Base-by-base conservation (phyloP, 164 flowering plant species). In the Nelumbo lutea region DNA sequence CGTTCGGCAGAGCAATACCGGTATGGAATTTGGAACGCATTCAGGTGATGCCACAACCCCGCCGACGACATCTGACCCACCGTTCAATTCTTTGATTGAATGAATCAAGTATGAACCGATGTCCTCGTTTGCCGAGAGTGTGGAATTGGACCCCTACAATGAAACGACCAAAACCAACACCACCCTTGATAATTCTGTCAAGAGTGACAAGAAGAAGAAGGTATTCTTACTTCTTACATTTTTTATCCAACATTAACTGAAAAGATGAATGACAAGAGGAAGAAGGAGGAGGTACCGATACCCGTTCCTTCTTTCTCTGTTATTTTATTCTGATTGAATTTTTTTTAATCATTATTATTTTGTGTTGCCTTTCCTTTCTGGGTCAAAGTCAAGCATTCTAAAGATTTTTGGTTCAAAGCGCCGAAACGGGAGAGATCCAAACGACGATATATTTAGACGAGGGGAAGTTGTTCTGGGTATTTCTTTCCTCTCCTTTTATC, bases 201-300 rank as follows among this genome's bases (percentile, higher is more conserved):
- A 81, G 77, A 56, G 65, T 51, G 84, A 85, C 11, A 88, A 83
- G 90, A 88, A 86, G 64, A 87, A 88, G 78, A 88, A 78, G 87
- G 92, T 88, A 73, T n/a, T 41, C 41, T 62, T 57, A 11, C 10
- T 3, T 9, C 65, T 61, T 42, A 38, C 44, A 10, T 73, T 66
- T 45, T 67, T 47, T 11, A n/a, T 63, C 56, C 59, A 27, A 15
- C 42, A 0, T 60, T 4, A 5, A 52, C 62, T 1, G 6, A 42
- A 57, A 41, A 39, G 14, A 65, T 64, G 9, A 45, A 41, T 27
- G 6, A 4, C 42, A 40, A 42, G 3, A 15, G 6, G 51, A 27
- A 8, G 13, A 14, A 5, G 11, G 10, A 42, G 11, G 10, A 40
- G 5, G 2, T n/a, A 13, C 6, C 41, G 27, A 42, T 4, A 0